Base-by-base conservation (phyloP, 2,329 filamentous ascomycete species). In the Calonectria henricotiae region DNA sequence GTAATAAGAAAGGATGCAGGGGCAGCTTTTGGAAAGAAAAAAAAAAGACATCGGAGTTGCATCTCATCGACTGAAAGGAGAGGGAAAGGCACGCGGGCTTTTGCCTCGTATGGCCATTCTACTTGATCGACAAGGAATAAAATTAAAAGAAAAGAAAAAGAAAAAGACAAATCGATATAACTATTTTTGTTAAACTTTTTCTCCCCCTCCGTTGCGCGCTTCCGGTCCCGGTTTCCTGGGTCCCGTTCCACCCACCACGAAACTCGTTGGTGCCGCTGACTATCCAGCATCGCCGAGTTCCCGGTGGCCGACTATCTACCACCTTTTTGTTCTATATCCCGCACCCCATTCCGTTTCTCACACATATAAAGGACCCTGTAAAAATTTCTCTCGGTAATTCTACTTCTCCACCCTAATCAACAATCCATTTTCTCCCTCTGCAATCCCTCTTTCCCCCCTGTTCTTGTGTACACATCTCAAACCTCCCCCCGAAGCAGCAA, bases 311-410 rank as follows among this genome's bases (percentile, higher is more conserved):
- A 30, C 17, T 47, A 65, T 58, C 17, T 47, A 58, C 43, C 35
- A 58, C 37, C 30, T 64, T 43, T 32, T 46, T 54, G 32, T 46
- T 54, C 62, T 64, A 54, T 64, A 63, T 63, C 61, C 61, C 61
- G 51, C 55, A 61, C 55, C 25, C 39, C 25, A 30, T 43, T 41
- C 8, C 37, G 41, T 30, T 12, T 44, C 39, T 32, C 43, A 23
- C 37, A 27, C 32, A 61, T 61, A 61, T 61, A 61, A 30, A 15
- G 55, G 51, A 39, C 37, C 55, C 27, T 44, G 15, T 3, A 44
- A n/a, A 23, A 2, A 12, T 43, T 20, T 15, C 41, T 9, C 20
- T 23, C 20, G 5, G 2, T 13, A 15, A 41, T 64, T 47, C 37
- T 30, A 3, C 37, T 27, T 17, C 23, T 25, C 39, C 23, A 41